These are phyloP conservation scores for Coniella vitis DNA, from an alignment of 2,329 filamentous ascomycete species.

Conservation along the genomic window DNA sequence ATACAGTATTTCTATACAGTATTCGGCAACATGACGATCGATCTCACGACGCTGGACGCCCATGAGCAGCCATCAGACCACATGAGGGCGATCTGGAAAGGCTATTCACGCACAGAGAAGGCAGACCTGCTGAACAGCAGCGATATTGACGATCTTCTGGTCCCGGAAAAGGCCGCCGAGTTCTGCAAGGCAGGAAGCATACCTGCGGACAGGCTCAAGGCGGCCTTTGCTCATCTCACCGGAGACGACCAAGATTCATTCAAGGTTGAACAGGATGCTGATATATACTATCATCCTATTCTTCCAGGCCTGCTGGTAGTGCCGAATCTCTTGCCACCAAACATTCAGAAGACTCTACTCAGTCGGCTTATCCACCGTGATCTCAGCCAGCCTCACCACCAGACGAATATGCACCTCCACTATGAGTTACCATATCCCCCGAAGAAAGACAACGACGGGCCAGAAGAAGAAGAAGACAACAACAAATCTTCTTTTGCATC, in stretches of 20 bases:
- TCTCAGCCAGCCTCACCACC: conserved; percentile 62
- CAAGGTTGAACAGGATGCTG: conserved; percentile 31
- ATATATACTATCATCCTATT: conserved; percentile 57
- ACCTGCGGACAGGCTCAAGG: conserved; percentile 32
- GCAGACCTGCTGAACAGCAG: conserved; percentile 44
- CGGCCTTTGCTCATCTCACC: conserved; percentile 37
- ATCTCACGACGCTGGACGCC: conserved; percentile 57
- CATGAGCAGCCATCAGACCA: conserved; percentile 68
- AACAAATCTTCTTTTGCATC: conserved; percentile 26
- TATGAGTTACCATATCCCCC: conserved; percentile 26
- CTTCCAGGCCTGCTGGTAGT: conserved; percentile 74
- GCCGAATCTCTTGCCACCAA: conserved; percentile 64
- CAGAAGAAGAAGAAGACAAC: neutral
- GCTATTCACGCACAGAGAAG: conserved; percentile 55
- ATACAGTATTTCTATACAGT: neutral
- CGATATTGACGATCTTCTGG: conserved; percentile 48
- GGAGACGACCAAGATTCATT: conserved; percentile 26
- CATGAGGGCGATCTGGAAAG: conserved; percentile 69
- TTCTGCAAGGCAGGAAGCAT: conserved; percentile 42
- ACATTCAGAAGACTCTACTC: conserved; percentile 63
- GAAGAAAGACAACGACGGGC: conserved; percentile 1
- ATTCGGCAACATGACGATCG: conserved; percentile 29
- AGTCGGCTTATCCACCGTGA: conserved; percentile 61
- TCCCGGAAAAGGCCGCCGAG: conserved; percentile 29
- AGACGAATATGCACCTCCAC: conserved; percentile 65